Conservation (phyloP, 345 rosid species). For the Nasturtium officinale region DNA sequence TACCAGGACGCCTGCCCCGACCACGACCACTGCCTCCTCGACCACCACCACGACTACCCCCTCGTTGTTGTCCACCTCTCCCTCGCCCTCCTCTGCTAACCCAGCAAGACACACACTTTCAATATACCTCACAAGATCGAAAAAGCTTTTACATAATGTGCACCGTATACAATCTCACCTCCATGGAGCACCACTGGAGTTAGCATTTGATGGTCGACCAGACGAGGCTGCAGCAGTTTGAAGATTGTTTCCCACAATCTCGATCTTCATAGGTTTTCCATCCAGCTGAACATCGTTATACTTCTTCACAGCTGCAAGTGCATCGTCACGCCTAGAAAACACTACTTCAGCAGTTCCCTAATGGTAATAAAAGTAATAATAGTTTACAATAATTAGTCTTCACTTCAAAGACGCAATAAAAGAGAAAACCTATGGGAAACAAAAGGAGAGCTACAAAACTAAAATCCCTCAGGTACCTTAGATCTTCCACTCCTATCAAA, state of each 20-base stretch:
- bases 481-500: constrained; percentile 97
- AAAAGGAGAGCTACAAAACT: constrained; percentile 32
- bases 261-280: constrained; percentile 95
- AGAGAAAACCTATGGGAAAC: not conserved
- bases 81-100: constrained; percentile 38
- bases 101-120: constrained; percentile 19
- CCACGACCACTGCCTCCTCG: constrained; percentile 51
- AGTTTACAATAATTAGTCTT: constrained; percentile 20
- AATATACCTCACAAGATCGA: constrained; percentile 12
- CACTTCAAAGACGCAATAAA: not conserved
- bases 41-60: constrained; percentile 41
- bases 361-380: constrained; percentile 40
- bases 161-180: constrained; percentile 45
- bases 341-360: constrained; percentile 98
- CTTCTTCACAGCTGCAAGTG: constrained; percentile 81
- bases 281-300: constrained; percentile 95
- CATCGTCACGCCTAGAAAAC: constrained; percentile 73
- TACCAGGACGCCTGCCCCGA: constrained; percentile 71
- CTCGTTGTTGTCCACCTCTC: constrained; percentile 53
- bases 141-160: not conserved
- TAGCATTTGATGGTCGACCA: constrained; percentile 44
- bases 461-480: constrained; percentile 66
- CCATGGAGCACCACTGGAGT: constrained; percentile 54
- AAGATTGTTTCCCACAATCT: constrained; percentile 77
- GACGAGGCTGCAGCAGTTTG: constrained; percentile 55